Conservation (phyloP, 495 filamentous ascomycete genomes). For the Clohesyomyces aquaticus region DNA sequence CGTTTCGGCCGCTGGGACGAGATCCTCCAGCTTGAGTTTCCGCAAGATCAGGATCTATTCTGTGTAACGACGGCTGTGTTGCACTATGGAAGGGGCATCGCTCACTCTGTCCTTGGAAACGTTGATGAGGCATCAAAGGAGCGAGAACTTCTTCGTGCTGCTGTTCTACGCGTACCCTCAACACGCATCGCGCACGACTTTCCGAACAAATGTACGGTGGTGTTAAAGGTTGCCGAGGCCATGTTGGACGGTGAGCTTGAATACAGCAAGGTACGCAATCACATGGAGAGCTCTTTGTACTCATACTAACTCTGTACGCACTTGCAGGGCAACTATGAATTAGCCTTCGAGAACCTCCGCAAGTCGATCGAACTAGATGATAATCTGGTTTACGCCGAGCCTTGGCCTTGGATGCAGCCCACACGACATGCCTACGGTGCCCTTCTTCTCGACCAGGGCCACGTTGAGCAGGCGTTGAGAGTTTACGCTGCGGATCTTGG, state of each 20-base stretch:
- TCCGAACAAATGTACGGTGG: conserved; percentile 65
- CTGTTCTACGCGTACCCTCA: conserved; percentile 52
- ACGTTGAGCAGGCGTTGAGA: conserved; percentile 56
- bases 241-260: conserved; percentile 73
- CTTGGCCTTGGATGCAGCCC: conserved; percentile 55
- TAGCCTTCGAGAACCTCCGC: conserved; percentile 59
- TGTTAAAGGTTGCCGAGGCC: conserved; percentile 59
- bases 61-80: conserved; percentile 65
- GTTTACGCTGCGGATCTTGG: conserved; percentile 68
- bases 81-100: conserved; percentile 68
- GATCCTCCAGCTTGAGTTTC: conserved; percentile 54
- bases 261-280: conserved; percentile 64
- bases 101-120: conserved; percentile 58
- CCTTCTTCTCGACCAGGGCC: conserved; percentile 63
- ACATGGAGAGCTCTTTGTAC: too few relatives aligned
- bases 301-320: too few relatives aligned
- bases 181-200: conserved; percentile 60
- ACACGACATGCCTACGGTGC: conserved; percentile 68
- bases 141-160: conserved; percentile 52
- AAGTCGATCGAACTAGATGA: conserved; percentile 60
- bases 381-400: conserved; percentile 65
- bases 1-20: conserved; percentile 58
- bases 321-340: conserved; percentile 58
- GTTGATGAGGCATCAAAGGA: conserved; percentile 54
- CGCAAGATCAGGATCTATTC: conserved; percentile 59